Evolutionary conservation across 257 asterid genomes (phyloP).

Genomic region (Solanum appendiculatum): DNA sequence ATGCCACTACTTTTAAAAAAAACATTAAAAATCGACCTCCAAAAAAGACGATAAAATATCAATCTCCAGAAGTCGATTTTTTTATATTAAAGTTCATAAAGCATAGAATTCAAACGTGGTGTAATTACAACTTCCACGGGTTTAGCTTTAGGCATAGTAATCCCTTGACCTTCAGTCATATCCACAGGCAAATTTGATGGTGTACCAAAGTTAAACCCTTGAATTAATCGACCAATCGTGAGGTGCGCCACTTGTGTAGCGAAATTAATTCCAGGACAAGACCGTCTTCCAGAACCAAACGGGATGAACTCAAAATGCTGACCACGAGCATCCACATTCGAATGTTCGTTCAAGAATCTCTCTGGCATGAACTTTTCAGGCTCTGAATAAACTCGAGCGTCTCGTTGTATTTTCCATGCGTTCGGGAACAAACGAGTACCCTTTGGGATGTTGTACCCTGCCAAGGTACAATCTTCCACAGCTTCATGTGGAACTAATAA

Average conservation of each 20-base stretch:
- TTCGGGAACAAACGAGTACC: constrained; percentile 38
- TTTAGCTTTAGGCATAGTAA: constrained; percentile 26
- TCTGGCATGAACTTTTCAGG: constrained; percentile 36
- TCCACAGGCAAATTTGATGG: constrained; percentile 23
- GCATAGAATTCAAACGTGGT: constrained; percentile 18
- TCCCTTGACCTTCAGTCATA: constrained; percentile 39
- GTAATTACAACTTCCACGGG: constrained; percentile 26
- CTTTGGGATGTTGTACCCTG: constrained; percentile 25
- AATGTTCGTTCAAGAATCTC: constrained; percentile 32
- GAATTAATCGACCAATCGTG: constrained; percentile 37
- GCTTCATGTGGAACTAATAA: constrained; percentile 32
- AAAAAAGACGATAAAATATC: background rate
- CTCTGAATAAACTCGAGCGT: constrained; percentile 33
- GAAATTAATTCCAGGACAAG: constrained; percentile 32
- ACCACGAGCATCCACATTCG: constrained; percentile 22
- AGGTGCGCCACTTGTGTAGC: constrained; percentile 33
- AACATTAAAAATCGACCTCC: background rate
- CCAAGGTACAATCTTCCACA: constrained; percentile 20
- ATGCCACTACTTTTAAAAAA: background rate
- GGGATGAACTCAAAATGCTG: constrained; percentile 45
- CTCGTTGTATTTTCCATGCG: constrained; percentile 45
- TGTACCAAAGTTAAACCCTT: constrained; percentile 27
- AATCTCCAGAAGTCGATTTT: background rate
- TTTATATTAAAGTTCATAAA: background rate
- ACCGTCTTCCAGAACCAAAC: constrained; percentile 21